These are phyloP conservation scores for Aspergillus pseudoviridinutans DNA, from an alignment of 2,329 filamentous ascomycete genomes.

Conservation along the genomic window DNA sequence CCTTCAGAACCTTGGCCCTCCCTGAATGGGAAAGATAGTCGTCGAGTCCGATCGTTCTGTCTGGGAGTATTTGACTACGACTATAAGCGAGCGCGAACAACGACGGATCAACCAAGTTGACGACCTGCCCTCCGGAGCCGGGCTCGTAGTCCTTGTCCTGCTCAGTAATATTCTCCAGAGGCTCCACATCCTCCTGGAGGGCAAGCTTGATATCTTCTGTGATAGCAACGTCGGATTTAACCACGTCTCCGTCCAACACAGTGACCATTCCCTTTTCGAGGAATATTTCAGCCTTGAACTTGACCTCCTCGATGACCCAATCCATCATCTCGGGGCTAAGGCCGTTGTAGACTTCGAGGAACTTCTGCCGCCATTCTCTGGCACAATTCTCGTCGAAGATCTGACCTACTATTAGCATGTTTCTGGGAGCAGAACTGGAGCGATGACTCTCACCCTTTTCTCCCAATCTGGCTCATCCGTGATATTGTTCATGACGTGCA, in stretches of 20 bases:
- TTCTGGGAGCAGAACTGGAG: neutral
- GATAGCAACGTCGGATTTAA: slow-evolving; percentile 53
- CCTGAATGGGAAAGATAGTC: slow-evolving; percentile 21
- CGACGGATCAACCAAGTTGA: slow-evolving; percentile 64
- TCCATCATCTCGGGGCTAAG: slow-evolving; percentile 33
- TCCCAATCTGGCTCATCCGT: neutral
- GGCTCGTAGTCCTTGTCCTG: slow-evolving; percentile 61
- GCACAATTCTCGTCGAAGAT: neutral
- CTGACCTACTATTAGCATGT: neutral
- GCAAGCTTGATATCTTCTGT: slow-evolving; percentile 36
- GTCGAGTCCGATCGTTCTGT: slow-evolving; percentile 15
- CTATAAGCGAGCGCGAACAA: slow-evolving; percentile 35
- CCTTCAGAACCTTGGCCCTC: slow-evolving; percentile 6
- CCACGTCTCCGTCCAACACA: slow-evolving; percentile 45
- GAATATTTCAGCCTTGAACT: slow-evolving; percentile 44
- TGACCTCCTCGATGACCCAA: slow-evolving; percentile 45
- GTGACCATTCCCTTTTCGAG: slow-evolving; percentile 38
- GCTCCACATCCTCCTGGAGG: slow-evolving; percentile 46
- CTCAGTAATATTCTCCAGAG: slow-evolving; percentile 48
- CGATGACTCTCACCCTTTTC: neutral
- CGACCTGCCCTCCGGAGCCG: slow-evolving; percentile 52
- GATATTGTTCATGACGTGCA: neutral
- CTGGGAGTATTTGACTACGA: slow-evolving; percentile 19
- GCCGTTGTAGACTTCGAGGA: slow-evolving; percentile 3
- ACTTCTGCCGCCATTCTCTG: neutral